A percentile compares a stretch with the other conserved stretches of the same genome.
phyloP scores from a whole-genome alignment of 371 early-diverging fungal genomes.

The Mortierella sp. region DNA sequence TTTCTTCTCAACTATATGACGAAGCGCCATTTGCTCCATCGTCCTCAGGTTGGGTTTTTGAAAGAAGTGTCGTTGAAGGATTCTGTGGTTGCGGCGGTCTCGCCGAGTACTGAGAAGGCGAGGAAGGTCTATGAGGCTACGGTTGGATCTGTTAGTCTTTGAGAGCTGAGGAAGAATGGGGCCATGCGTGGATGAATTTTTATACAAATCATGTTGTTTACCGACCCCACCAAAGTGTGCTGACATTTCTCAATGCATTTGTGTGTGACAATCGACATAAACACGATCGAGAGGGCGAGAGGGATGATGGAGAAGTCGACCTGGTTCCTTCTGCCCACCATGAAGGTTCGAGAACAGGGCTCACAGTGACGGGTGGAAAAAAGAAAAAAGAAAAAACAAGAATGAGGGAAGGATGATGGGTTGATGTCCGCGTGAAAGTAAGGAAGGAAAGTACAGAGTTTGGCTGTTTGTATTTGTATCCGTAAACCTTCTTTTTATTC shows the following conservation, averaged over 20 bases:
- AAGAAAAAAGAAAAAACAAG: background rate
- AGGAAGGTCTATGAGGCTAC: background rate
- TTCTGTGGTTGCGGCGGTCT: background rate
- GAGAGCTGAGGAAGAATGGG: no score
- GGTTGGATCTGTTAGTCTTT: no score
- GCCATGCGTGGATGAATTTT: background rate
- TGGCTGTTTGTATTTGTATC: background rate
- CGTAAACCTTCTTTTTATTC: background rate
- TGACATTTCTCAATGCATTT: no score
- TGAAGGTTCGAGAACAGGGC: background rate
- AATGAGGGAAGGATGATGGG: background rate
- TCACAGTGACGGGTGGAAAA: background rate
- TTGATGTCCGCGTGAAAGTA: background rate
- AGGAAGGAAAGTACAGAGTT: no score
- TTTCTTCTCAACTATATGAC: conserved; percentile 9
- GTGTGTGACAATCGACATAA: background rate
- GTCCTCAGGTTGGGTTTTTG: background rate
- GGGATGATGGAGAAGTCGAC: background rate
- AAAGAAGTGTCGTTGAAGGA: background rate
- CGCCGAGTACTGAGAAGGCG: background rate
- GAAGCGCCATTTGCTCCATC: conserved; percentile 5
- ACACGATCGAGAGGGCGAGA: background rate
- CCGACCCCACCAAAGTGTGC: background rate
- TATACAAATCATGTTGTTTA: background rate
- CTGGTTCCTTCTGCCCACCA: background rate